Conservation (phyloP, 208 protist species). For the Trypanosoma rangeli region DNA sequence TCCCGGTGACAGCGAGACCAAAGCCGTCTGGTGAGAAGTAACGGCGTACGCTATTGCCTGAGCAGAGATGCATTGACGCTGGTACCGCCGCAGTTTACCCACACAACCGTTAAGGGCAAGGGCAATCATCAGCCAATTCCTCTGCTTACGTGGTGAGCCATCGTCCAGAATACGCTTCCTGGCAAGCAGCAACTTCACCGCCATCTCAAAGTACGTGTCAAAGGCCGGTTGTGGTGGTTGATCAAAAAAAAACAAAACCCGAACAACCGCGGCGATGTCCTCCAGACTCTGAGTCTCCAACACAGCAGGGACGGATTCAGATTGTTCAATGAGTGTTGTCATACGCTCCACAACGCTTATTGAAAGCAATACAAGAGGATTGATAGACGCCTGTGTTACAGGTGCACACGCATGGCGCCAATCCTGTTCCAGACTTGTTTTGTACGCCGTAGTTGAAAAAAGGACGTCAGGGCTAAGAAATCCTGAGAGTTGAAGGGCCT, state of each 20-base stretch:
- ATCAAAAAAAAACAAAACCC: conserved; percentile 55
- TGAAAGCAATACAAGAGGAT: conserved; percentile 28
- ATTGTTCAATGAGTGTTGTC: conserved; percentile 39
- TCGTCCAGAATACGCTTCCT: neutral
- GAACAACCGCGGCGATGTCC: conserved; percentile 49
- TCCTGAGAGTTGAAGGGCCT: conserved; percentile 56
- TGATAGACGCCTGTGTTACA: conserved; percentile 8
- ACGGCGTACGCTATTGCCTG: conserved; percentile 8
- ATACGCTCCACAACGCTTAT: conserved; percentile 50
- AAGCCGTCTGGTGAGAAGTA: neutral
- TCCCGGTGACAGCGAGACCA: neutral
- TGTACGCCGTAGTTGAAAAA: conserved; percentile 23
- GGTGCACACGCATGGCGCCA: conserved; percentile 13
- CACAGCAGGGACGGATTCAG: conserved; percentile 28
- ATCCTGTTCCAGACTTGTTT: conserved; percentile 10
- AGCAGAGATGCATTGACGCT: conserved; percentile 20
- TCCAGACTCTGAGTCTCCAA: conserved; percentile 33
- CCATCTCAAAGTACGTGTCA: conserved; percentile 52
- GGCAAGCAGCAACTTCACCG: conserved; percentile 20
- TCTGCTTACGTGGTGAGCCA: neutral
- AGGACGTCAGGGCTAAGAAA: conserved; percentile 48
- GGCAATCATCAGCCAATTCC: conserved; percentile 4
- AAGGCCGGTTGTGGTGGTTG: conserved; percentile 67
- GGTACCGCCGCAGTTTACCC: conserved; percentile 15
- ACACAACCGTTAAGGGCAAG: conserved; percentile 9